phyloP scores from a whole-genome alignment of 306 rosid genomes.

The Glycine tomentella region DNA sequence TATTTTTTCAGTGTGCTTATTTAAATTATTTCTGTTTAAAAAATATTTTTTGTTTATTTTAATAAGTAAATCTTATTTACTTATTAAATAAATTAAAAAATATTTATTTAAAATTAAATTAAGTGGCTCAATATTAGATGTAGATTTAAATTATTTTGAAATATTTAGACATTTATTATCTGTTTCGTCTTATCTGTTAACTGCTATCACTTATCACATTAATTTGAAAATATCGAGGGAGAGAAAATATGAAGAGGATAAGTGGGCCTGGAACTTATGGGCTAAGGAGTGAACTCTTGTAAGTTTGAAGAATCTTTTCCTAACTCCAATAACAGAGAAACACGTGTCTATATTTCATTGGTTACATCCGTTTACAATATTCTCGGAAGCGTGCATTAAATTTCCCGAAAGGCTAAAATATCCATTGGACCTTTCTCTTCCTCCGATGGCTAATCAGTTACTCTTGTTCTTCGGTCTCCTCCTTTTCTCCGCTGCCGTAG shows the following conservation, averaged over 20 bases:
- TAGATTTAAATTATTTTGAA: too few species aligned
- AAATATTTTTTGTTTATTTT: too few species aligned
- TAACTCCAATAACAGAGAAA: constrained; percentile 8
- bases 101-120: too few species aligned
- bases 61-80: too few species aligned
- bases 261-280: not conserved
- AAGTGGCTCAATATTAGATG: too few species aligned
- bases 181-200: not conserved
- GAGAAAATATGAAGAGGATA: not conserved
- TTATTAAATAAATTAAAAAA: too few species aligned
- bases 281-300: not conserved
- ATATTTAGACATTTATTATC: too few species aligned
- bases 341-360: constrained; percentile 21
- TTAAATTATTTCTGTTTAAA: too few species aligned
- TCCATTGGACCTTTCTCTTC: not conserved
- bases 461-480: constrained; percentile 32
- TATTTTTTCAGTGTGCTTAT: too few species aligned
- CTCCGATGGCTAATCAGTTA: constrained; percentile 47
- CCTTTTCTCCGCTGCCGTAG: constrained; percentile 41
- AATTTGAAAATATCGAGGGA: not conserved
- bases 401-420: not conserved
- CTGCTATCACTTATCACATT: too few species aligned
- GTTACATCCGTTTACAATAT: not conserved
- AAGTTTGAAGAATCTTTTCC: not conserved
- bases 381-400: constrained; percentile 14